These are phyloP conservation scores for Aspergillus egyptiacus DNA, from an alignment of 495 filamentous ascomycete genomes.

Conservation along the genomic window DNA sequence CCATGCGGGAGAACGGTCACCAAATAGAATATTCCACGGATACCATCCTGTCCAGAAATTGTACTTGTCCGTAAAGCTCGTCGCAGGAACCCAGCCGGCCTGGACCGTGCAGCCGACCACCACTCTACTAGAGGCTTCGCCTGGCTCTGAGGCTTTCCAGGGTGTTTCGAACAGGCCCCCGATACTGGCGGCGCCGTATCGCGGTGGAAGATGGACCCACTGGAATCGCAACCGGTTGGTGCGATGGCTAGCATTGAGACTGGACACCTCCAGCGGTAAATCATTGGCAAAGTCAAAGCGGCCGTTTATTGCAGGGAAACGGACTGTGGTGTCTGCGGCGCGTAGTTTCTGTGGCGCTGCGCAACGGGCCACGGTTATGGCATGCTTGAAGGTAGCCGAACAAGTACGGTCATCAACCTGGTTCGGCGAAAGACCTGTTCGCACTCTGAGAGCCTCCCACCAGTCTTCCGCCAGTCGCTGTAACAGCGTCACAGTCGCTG, in stretches of 20 bases:
- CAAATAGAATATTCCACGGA: conserved; percentile 10
- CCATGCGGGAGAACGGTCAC: conserved; percentile 10
- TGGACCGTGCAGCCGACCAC: conserved; percentile 17
- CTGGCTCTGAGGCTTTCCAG: conserved; percentile 2
- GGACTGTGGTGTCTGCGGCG: conserved; percentile 7
- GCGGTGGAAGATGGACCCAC: conserved; percentile 12
- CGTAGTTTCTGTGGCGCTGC: conserved; percentile 7
- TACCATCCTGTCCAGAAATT: conserved; percentile 7
- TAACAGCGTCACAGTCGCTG: conserved; percentile 4
- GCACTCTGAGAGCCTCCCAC: conserved; percentile 2
- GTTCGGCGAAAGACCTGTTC: background rate
- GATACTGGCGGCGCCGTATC: conserved; percentile 10
- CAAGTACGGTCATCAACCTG: conserved; percentile 14
- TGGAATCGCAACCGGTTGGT: conserved; percentile 9
- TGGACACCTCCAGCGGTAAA: conserved; percentile 1
- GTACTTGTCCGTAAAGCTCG: conserved; percentile 17
- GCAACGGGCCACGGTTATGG: conserved; percentile 9
- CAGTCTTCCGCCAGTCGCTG: conserved; percentile 4
- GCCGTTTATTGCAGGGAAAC: conserved; percentile 11
- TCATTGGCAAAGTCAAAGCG: conserved; percentile 2
- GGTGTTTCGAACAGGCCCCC: conserved; percentile 11
- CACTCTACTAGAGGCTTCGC: conserved; percentile 7
- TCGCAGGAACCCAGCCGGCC: conserved; percentile 15
- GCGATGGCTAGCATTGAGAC: background rate
- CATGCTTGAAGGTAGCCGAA: conserved; percentile 4